A percentile compares a stretch with the other conserved stretches of the same genome.
phyloP scores from a whole-genome alignment of 371 early-diverging fungal species.

The Mortierella sp. region DNA sequence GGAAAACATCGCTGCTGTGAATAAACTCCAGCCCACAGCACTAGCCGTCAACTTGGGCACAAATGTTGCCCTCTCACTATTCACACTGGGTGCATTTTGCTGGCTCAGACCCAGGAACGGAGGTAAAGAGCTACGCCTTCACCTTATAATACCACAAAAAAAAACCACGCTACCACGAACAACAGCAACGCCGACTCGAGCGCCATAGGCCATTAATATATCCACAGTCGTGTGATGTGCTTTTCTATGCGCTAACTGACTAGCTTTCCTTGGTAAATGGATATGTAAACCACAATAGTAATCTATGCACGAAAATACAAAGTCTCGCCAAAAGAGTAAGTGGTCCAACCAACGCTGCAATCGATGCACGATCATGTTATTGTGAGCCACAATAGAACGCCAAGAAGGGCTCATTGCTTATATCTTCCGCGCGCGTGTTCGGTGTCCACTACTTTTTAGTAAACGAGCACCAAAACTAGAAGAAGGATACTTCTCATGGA shows the following conservation, averaged over 20 bases:
- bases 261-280: neutral
- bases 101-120: slow-evolving; percentile 64
- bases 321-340: slow-evolving; percentile 60
- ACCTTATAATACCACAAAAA: too few relatives aligned
- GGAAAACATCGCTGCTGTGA: neutral
- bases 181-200: too few relatives aligned
- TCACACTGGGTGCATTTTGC: slow-evolving; percentile 60
- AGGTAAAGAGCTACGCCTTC: too few relatives aligned
- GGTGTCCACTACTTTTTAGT: slow-evolving; percentile 55
- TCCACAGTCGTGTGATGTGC: neutral
- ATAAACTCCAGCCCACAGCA: slow-evolving; percentile 41
- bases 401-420: neutral
- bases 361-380: neutral
- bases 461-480: slow-evolving; percentile 75
- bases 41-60: slow-evolving; percentile 62
- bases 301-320: slow-evolving; percentile 66
- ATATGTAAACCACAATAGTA: slow-evolving; percentile 42
- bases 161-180: too few relatives aligned
- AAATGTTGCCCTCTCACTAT: slow-evolving; percentile 56
- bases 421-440: neutral
- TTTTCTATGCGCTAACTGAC: neutral
- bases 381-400: neutral
- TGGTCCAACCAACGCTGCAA: neutral
- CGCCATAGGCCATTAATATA: neutral
- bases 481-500: slow-evolving; percentile 73